Evolutionary conservation across 2,329 filamentous ascomycete species (phyloP).

Genomic region (Colletotrichum brevisporum): DNA sequence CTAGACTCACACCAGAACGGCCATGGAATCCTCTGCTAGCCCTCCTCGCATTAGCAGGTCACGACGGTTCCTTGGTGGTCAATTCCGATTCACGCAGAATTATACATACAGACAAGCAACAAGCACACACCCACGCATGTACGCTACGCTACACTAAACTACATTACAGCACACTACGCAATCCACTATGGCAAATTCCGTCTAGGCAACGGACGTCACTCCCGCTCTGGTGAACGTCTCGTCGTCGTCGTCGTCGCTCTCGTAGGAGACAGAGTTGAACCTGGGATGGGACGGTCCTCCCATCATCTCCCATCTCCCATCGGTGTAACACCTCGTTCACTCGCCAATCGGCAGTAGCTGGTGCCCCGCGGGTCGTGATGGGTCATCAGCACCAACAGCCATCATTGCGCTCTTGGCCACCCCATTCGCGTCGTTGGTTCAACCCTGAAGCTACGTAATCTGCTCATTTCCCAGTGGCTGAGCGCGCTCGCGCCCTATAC

Average conservation of each 20-base stretch:
- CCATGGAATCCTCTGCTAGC: constrained; percentile 25
- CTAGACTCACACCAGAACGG: constrained; percentile 41
- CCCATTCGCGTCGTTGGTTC: constrained; percentile 23
- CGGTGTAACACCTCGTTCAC: constrained; percentile 38
- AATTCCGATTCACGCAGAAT: no score
- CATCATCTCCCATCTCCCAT: constrained; percentile 29
- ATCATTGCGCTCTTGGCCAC: constrained; percentile 21
- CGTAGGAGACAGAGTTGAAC: background rate
- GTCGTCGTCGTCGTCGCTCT: background rate
- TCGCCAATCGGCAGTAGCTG: constrained; percentile 39
- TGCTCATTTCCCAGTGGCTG: background rate
- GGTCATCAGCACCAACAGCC: constrained; percentile 22
- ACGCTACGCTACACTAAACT: no score
- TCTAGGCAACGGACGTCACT: background rate
- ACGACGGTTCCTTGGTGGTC: constrained; percentile 3
- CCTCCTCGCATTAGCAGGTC: constrained; percentile 5
- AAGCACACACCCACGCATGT: no score
- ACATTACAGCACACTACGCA: background rate
- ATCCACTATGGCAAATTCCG: background rate
- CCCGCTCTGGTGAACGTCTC: background rate
- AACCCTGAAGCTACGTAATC: constrained; percentile 30
- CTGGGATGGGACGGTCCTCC: constrained; percentile 15
- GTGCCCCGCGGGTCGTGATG: constrained; percentile 14
- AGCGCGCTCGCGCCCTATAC: constrained; percentile 3
- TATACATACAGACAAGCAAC: no score